A percentile compares a stretch with the other conserved stretches of the same genome.
These are phyloP conservation scores for Bruguiera parviflora DNA, from an alignment of 345 rosid species.

Conservation along the genomic window DNA sequence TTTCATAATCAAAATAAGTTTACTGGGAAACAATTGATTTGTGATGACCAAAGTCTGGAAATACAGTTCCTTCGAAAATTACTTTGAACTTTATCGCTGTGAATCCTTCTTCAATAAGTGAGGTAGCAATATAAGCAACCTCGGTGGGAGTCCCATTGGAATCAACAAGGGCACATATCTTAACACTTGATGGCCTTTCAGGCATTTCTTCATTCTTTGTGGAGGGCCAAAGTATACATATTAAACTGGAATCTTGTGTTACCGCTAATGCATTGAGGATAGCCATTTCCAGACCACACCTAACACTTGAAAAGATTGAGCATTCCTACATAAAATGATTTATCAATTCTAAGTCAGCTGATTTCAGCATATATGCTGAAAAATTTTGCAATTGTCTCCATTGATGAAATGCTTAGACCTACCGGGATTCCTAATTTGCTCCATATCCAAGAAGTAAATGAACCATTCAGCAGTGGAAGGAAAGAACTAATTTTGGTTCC, in stretches of 20 bases:
- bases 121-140: constrained; percentile 59
- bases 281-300: constrained; percentile 98
- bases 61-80: constrained; percentile 15
- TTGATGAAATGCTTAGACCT: constrained; percentile 23
- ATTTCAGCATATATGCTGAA: background rate
- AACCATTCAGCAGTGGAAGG: constrained; percentile 62
- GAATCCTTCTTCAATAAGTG: constrained; percentile 78
- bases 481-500: constrained; percentile 53
- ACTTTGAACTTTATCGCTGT: constrained; percentile 86
- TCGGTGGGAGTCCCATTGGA: constrained; percentile 67
- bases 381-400: constrained; percentile 1
- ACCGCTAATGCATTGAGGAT: constrained; percentile 66
- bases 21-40: background rate
- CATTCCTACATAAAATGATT: constrained; percentile 45
- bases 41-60: too few species aligned
- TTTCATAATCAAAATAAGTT: background rate
- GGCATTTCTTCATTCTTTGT: constrained; percentile 36
- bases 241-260: constrained; percentile 52
- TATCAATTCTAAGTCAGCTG: background rate
- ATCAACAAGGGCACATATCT: constrained; percentile 82
- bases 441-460: constrained; percentile 84
- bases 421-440: constrained; percentile 69
- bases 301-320: constrained; percentile 81
- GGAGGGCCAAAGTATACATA: constrained; percentile 41
- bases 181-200: constrained; percentile 43